Percentiles rank a stretch among this genome's conserved stretches.
phyloP scores from a whole-genome alignment of 352 stramenopile genomes.

The Phytopythium cucurbitacearum region DNA sequence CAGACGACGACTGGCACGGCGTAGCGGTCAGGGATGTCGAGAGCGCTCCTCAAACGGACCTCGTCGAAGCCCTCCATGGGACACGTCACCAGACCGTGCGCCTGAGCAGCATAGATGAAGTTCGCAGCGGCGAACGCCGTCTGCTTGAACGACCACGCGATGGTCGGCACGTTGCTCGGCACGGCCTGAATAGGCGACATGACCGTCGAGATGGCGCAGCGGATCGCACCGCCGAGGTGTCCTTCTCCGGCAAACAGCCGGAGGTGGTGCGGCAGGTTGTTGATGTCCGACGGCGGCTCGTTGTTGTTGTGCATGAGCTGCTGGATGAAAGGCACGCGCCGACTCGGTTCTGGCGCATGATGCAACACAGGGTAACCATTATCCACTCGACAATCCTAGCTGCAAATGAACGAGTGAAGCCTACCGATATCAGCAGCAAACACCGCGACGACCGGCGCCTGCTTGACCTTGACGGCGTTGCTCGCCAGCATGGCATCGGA shows the following conservation, averaged over 20 bases:
- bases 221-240: conserved; percentile 43
- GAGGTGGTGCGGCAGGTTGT: conserved; percentile 57
- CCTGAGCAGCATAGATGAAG: conserved; percentile 68
- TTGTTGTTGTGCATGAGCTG: conserved; percentile 61
- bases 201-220: conserved; percentile 48
- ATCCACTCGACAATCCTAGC: neutral
- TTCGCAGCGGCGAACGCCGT: conserved; percentile 64
- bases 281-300: conserved; percentile 33
- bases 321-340: conserved; percentile 64
- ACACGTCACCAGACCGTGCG: conserved; percentile 63
- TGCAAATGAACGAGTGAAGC: neutral
- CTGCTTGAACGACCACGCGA: conserved; percentile 83
- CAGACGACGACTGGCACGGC: conserved; percentile 67
- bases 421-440: conserved; percentile 73
- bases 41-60: conserved; percentile 42
- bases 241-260: conserved; percentile 73
- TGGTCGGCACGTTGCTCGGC: conserved; percentile 54
- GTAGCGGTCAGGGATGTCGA: conserved; percentile 82
- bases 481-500: conserved; percentile 72
- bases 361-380: no score
- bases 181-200: conserved; percentile 62
- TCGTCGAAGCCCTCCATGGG: conserved; percentile 83
- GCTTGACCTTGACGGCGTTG: conserved; percentile 69
- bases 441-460: conserved; percentile 73
- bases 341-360: conserved; percentile 49